A percentile compares a stretch with the other conserved stretches of the same genome.
These are phyloP conservation scores for Solanum commersonii DNA, from an alignment of 257 asterid species.

Conservation along the genomic window DNA sequence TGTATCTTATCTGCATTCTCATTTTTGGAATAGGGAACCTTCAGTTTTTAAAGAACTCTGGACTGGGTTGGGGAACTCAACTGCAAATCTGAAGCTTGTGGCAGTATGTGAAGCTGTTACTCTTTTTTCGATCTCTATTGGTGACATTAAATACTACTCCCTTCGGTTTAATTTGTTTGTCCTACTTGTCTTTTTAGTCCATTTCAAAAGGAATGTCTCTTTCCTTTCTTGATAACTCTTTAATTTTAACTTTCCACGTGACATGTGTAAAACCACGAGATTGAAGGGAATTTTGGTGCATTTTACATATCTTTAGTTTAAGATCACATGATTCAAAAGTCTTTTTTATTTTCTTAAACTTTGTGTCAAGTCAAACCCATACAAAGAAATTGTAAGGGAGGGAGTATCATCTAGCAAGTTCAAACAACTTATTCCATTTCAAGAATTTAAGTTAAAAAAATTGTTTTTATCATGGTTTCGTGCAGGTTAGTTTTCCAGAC, in stretches of 20 bases:
- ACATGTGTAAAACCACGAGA: not conserved
- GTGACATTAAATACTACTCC: not conserved
- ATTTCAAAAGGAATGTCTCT: not conserved
- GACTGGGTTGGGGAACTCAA: constrained; percentile 64
- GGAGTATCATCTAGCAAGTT: not conserved
- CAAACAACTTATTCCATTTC: not conserved
- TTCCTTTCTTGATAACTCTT: not conserved
- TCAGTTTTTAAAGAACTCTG: constrained; percentile 54
- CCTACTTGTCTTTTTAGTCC: not conserved
- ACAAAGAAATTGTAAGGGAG: fast-evolving
- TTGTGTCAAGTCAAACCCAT: fast-evolving
- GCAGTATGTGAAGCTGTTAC: constrained; percentile 47
- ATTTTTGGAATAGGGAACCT: constrained; percentile 30
- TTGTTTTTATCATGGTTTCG: not conserved
- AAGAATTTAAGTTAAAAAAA: not conserved
- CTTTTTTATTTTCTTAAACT: not conserved
- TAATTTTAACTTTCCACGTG: not conserved
- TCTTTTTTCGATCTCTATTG: not conserved
- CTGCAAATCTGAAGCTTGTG: constrained; percentile 55
- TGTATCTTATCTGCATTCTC: constrained; percentile 7
- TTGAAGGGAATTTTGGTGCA: not conserved
- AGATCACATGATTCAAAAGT: not conserved
- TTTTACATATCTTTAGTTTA: not conserved
- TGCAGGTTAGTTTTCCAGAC: constrained; percentile 85
- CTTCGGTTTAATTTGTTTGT: not conserved